Conservation (phyloP, 2,329 filamentous ascomycete genomes). For the Talaromyces sp. region DNA sequence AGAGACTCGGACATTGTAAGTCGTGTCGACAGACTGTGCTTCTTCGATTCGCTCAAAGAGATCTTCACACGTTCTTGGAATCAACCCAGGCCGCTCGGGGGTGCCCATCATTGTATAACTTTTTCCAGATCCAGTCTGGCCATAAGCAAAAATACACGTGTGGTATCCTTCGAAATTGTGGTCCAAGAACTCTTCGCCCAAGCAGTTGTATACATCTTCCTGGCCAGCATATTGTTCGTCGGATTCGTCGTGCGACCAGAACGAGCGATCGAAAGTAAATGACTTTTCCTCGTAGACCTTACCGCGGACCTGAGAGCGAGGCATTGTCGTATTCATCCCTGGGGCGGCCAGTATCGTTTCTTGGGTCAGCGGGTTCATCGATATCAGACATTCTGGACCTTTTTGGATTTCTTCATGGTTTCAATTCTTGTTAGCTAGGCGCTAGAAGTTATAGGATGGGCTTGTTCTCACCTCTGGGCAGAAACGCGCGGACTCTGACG, state of each 20-base stretch:
- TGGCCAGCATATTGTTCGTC: conserved; percentile 88
- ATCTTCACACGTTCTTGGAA: conserved; percentile 92
- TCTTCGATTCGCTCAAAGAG: conserved; percentile 89
- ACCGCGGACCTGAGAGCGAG: conserved; percentile 58
- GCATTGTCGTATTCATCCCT: conserved; percentile 52
- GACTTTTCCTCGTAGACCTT: conserved; percentile 80
- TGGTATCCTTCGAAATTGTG: conserved; percentile 99
- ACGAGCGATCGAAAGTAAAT: conserved; percentile 96
- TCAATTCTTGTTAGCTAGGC: conserved; percentile 8
- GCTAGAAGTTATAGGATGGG: conserved; percentile 1
- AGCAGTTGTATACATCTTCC: conserved; percentile 86
- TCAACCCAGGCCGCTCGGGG: conserved; percentile 78
- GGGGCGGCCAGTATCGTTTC: conserved; percentile 76
- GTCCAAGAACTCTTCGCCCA: conserved; percentile 95
- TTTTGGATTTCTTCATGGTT: conserved; percentile 66
- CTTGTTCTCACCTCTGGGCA: conserved; percentile 72
- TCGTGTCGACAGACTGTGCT: conserved; percentile 82
- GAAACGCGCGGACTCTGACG: conserved; percentile 73
- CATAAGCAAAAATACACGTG: conserved; percentile 98
- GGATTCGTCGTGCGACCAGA: conserved; percentile 82
- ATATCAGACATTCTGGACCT: conserved; percentile 76
- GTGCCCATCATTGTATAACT: conserved; percentile 98
- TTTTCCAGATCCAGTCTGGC: conserved; percentile 95
- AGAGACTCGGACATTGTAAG: conserved; percentile 93
- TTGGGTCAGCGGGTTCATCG: conserved; percentile 86